Conservation (phyloP, 2,329 filamentous ascomycete species). For the Tolypocladium capitatum region DNA sequence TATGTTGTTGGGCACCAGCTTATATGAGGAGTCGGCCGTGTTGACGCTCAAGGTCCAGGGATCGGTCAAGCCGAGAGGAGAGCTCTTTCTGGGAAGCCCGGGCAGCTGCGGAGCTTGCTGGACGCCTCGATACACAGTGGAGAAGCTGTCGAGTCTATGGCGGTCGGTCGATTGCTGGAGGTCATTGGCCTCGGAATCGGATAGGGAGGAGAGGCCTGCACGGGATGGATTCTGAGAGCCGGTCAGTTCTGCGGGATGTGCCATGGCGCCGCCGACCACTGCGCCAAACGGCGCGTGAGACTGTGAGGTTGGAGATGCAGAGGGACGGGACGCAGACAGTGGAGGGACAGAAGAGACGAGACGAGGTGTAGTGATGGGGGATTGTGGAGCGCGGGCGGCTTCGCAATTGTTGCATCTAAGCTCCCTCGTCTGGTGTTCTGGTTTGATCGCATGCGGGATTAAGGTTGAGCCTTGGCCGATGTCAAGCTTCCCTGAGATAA, state of each 20-base stretch:
- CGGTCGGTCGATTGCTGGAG: slow-evolving; percentile 15
- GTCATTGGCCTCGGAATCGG: slow-evolving; percentile 32
- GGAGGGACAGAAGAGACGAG: background rate
- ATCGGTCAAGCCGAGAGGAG: slow-evolving; percentile 24
- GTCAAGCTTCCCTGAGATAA: background rate
- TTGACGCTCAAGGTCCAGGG: slow-evolving; percentile 3
- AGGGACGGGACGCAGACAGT: background rate
- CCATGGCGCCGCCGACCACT: slow-evolving; percentile 9
- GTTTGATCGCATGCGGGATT: background rate
- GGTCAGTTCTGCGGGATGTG: slow-evolving; percentile 17
- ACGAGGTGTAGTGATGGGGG: background rate
- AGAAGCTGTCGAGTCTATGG: slow-evolving; percentile 32
- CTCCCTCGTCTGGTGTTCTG: background rate
- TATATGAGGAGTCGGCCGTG: background rate
- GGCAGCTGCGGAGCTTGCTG: slow-evolving; percentile 32
- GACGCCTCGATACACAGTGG: slow-evolving; percentile 38
- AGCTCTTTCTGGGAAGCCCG: slow-evolving; percentile 30
- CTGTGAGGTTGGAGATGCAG: background rate
- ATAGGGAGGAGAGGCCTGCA: slow-evolving; percentile 24
- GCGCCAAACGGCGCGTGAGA: background rate
- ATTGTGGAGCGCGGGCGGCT: background rate
- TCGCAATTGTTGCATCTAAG: background rate
- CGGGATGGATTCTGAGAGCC: slow-evolving; percentile 14
- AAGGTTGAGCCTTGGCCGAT: background rate
- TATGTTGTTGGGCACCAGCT: slow-evolving; percentile 5